Conservation (phyloP, 352 stramenopile species). For the Pythium scleroteichum region DNA sequence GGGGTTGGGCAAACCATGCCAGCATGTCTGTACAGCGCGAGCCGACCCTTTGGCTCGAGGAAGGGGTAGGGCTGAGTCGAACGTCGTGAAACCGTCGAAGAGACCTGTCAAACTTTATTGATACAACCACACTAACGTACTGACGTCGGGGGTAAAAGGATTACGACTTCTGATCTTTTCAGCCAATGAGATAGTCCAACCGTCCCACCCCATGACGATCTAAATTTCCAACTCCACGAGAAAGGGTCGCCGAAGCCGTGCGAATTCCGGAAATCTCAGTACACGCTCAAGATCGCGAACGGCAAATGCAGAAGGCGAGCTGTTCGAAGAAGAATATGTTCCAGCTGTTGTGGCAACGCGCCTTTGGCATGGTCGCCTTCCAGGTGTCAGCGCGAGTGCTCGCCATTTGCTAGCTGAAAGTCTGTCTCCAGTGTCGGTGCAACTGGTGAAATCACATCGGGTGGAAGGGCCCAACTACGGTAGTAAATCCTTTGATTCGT, state of each 20-base stretch:
- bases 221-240: conserved; percentile 2
- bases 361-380: neutral
- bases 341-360: too few species aligned
- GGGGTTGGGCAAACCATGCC: neutral
- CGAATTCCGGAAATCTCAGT: too few species aligned
- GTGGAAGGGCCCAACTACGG: too few species aligned
- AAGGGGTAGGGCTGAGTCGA: conserved; percentile 15
- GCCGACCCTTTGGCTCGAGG: neutral
- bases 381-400: too few species aligned
- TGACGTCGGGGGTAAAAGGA: conserved; percentile 8
- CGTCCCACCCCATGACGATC: conserved; percentile 14
- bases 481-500: too few species aligned
- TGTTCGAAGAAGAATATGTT: too few species aligned
- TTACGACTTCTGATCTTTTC: conserved; percentile 13
- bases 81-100: conserved; percentile 15
- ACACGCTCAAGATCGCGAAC: too few species aligned
- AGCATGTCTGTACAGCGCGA: neutral
- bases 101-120: conserved; percentile 18
- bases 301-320: too few species aligned
- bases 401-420: too few species aligned
- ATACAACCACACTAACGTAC: conserved; percentile 11
- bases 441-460: too few species aligned
- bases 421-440: too few species aligned
- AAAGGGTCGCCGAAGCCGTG: too few species aligned
- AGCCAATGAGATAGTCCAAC: conserved; percentile 5